A percentile compares a stretch with the other conserved stretches of the same genome.
Conservation (phyloP, 2,329 filamentous ascomycete species). For the Lanzia echinophila region DNA sequence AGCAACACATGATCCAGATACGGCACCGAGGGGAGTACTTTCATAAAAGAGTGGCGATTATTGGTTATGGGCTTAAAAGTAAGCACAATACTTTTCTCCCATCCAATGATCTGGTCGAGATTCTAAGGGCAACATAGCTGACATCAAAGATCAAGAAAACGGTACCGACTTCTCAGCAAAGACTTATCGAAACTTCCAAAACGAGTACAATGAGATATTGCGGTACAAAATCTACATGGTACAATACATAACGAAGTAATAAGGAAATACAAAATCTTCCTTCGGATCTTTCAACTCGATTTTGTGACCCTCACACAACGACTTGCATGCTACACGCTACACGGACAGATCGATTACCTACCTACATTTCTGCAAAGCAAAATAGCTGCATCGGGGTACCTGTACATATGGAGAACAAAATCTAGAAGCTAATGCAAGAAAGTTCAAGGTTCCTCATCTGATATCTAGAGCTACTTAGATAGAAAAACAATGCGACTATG, state of each 20-base stretch:
- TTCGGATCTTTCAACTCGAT: background rate
- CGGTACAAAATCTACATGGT: background rate
- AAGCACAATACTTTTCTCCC: background rate
- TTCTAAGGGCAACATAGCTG: background rate
- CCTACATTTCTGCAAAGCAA: background rate
- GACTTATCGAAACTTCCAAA: background rate
- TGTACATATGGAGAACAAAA: background rate
- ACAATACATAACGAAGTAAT: background rate
- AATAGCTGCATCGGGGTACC: background rate
- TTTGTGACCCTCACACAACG: background rate
- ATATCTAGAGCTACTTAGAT: too few species aligned
- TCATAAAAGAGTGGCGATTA: background rate
- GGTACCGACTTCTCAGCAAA: background rate
- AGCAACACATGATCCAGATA: conserved; percentile 6
- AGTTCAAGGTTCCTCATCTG: background rate
- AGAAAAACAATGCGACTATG: too few species aligned
- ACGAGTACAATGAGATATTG: background rate
- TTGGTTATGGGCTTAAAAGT: background rate
- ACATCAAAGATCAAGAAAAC: background rate
- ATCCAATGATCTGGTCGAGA: background rate
- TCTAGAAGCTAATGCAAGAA: background rate
- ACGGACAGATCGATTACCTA: background rate
- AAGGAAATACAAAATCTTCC: background rate
- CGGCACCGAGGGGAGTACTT: background rate
- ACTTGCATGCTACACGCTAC: background rate